These are phyloP conservation scores for Hymenochaete sp. DNA, from an alignment of 1,284 basidiomycete genomes.

Conservation along the genomic window DNA sequence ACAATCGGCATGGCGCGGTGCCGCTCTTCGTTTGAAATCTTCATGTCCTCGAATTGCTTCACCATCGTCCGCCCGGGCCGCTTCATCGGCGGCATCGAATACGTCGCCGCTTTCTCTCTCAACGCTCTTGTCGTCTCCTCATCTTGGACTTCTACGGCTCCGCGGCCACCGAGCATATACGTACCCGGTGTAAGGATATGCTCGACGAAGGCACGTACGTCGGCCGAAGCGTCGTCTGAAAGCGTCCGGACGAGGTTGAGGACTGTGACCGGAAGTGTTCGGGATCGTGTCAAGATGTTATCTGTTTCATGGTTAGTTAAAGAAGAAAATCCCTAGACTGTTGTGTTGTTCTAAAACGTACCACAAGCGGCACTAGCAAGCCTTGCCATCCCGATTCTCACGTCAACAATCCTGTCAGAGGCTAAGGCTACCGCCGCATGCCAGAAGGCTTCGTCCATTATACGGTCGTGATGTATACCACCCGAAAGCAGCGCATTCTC, in stretches of 20 bases:
- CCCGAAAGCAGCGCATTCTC: conserved; percentile 30
- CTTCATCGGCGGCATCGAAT: conserved; percentile 29
- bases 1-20: too few species aligned
- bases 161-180: too few species aligned
- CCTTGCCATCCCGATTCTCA: conserved; percentile 78
- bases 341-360: too few species aligned
- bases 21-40: not conserved
- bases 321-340: too few species aligned
- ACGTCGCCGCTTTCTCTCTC: too few species aligned
- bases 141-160: too few species aligned
- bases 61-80: conserved; percentile 2
- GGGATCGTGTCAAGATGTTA: conserved; percentile 15
- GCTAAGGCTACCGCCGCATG: conserved; percentile 50
- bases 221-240: conserved; percentile 38
- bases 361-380: conserved; percentile 49
- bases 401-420: conserved; percentile 72
- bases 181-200: conserved; percentile 12
- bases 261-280: conserved; percentile 22
- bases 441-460: conserved; percentile 54
- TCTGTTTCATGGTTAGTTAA: conserved; percentile 13
- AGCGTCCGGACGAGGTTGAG: conserved; percentile 34
- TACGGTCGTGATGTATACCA: conserved; percentile 22
- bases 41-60: too few species aligned
- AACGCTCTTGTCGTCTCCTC: too few species aligned
- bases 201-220: conserved; percentile 39